Conservation (phyloP, 1,139 yeast genomes). For the Candida tropicalis region DNA sequence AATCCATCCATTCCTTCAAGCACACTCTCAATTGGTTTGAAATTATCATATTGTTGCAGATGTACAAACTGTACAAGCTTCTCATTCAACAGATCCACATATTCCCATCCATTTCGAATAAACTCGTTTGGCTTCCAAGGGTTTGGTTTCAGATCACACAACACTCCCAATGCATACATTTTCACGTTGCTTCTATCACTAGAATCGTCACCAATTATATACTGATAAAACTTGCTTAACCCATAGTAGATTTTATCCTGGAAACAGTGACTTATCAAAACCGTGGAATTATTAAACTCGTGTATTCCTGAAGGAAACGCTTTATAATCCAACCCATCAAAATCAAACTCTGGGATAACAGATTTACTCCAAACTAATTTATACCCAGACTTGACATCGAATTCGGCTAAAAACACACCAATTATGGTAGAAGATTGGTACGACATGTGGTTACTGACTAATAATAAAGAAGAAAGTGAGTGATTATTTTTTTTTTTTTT, state of each 20-base stretch:
- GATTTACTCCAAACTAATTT: slow-evolving; percentile 56
- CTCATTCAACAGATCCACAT: slow-evolving; percentile 46
- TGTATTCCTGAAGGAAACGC: slow-evolving; percentile 87
- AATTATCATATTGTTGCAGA: slow-evolving; percentile 21
- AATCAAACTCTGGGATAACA: slow-evolving; percentile 22
- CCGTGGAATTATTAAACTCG: slow-evolving; percentile 51
- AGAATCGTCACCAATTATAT: slow-evolving; percentile 20
- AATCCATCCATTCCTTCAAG: slow-evolving; percentile 16
- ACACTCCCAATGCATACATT: slow-evolving; percentile 66
- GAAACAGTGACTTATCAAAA: slow-evolving; percentile 34
- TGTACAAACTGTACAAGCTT: slow-evolving; percentile 43
- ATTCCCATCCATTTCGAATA: slow-evolving; percentile 58
- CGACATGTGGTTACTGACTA: slow-evolving; percentile 7
- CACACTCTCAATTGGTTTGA: slow-evolving; percentile 23
- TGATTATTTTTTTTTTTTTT: not conserved
- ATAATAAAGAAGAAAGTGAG: not conserved
- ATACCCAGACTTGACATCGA: slow-evolving; percentile 66
- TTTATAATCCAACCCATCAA: slow-evolving; percentile 64
- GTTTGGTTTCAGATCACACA: slow-evolving; percentile 46
- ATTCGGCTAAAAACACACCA: slow-evolving; percentile 61
- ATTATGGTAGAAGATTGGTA: slow-evolving; percentile 34
- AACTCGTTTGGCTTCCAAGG: slow-evolving; percentile 58
- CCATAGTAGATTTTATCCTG: slow-evolving; percentile 39
- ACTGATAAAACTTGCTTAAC: slow-evolving; percentile 36
- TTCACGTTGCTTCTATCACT: slow-evolving; percentile 52